Conservation (phyloP, 2,329 filamentous ascomycete genomes). For the Sclerotinia subarctica region DNA sequence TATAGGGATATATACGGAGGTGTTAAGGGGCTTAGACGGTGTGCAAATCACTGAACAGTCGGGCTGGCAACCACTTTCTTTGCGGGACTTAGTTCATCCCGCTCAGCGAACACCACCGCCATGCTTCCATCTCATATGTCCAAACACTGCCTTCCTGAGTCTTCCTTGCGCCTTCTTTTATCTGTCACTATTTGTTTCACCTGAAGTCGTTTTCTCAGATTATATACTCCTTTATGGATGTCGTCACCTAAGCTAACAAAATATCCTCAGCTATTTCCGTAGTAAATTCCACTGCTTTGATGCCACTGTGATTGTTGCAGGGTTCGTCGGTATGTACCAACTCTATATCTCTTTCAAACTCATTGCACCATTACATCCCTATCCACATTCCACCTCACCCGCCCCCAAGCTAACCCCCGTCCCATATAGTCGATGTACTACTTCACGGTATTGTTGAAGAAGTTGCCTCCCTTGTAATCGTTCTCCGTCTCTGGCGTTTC, state of each 20-base stretch:
- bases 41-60: background rate
- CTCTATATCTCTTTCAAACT: background rate
- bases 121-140: background rate
- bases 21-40: background rate
- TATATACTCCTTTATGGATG: no score
- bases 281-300: constrained; percentile 64
- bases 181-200: background rate
- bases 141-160: background rate
- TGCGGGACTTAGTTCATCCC: background rate
- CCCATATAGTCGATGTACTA: constrained; percentile 60
- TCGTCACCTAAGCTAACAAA: background rate
- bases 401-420: constrained; percentile 34
- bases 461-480: constrained; percentile 62
- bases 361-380: background rate
- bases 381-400: background rate
- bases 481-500: constrained; percentile 65
- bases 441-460: constrained; percentile 59
- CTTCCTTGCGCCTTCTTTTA: background rate
- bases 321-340: constrained; percentile 47
- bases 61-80: background rate
- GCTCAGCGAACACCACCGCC: no score
- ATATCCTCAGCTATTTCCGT: constrained; percentile 49
- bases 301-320: constrained; percentile 57
- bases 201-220: background rate
- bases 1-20: background rate